phyloP scores from a whole-genome alignment of 257 asterid genomes.

The Cinchona pubescens region DNA sequence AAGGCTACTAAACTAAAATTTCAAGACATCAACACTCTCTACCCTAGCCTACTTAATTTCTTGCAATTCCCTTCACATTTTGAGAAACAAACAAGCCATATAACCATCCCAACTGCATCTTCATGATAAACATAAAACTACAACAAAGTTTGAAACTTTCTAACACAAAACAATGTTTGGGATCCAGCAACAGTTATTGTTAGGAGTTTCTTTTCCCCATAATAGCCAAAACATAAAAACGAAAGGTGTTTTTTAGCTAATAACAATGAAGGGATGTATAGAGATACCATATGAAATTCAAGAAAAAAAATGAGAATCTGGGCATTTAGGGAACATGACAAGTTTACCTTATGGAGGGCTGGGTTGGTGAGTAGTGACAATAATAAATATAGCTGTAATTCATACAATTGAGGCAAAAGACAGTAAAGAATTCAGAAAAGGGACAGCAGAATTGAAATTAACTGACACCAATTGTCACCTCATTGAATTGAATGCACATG shows the following conservation, averaged over 20 bases:
- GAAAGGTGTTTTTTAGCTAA: neutral
- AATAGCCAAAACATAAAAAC: neutral
- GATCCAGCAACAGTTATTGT: neutral
- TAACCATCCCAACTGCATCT: conserved; percentile 14
- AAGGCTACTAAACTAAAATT: neutral
- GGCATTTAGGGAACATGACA: conserved; percentile 6
- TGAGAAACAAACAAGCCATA: conserved; percentile 13
- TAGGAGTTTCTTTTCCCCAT: no score
- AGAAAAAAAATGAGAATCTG: conserved; percentile 10
- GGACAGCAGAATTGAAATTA: conserved; percentile 3
- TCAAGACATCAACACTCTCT: conserved; percentile 8
- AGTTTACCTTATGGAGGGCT: neutral
- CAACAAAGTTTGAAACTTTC: conserved; percentile 1
- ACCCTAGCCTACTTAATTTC: conserved; percentile 10
- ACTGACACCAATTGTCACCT: conserved; percentile 6
- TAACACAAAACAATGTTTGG: conserved; percentile 1
- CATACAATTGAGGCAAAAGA: conserved; percentile 3
- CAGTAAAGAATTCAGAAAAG: conserved; percentile 12
- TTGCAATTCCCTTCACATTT: neutral
- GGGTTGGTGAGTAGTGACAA: conserved; percentile 11
- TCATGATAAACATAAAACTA: neutral
- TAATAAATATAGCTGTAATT: conserved; percentile 14
- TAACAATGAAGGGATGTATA: neutral
- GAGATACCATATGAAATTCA: neutral
- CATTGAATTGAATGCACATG: conserved; percentile 21